These are phyloP conservation scores for Symbiodinium pilosum DNA, from an alignment of 73 alveolate genomes.

Conservation along the genomic window DNA sequence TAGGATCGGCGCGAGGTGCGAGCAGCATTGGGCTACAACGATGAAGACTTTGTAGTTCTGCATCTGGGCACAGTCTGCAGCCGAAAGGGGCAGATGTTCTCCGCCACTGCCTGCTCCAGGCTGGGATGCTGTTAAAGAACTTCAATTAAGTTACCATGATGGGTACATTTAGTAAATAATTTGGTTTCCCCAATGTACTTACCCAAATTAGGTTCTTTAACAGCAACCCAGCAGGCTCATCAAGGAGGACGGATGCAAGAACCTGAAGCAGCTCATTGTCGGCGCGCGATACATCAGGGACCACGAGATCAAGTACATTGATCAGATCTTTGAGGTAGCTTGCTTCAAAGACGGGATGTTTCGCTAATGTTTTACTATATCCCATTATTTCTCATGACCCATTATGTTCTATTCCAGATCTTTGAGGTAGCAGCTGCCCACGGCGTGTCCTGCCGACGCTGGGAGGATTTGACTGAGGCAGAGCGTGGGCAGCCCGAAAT, in stretches of 20 bases:
- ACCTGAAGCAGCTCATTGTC: conserved; percentile 76
- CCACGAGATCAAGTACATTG: conserved; percentile 65
- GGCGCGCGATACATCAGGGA: conserved; percentile 65
- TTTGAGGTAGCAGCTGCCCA: conserved; percentile 21
- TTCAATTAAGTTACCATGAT: too few species aligned
- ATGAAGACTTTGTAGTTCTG: conserved; percentile 57
- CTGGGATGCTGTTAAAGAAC: neutral
- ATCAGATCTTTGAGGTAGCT: conserved; percentile 52
- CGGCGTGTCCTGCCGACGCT: conserved; percentile 43
- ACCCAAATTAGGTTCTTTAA: too few species aligned
- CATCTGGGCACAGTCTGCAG: conserved; percentile 55
- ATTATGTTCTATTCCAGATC: neutral
- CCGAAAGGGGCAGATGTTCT: conserved; percentile 53
- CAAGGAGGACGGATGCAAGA: conserved; percentile 57
- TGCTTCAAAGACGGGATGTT: neutral
- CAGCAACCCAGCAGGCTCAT: too few species aligned
- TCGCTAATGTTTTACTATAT: neutral
- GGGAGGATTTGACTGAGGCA: conserved; percentile 26
- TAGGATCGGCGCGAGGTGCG: conserved; percentile 49
- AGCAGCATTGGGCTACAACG: conserved; percentile 65
- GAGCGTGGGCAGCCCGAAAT: conserved; percentile 53
- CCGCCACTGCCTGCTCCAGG: conserved; percentile 63
- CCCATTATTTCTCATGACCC: neutral
- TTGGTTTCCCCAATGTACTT: neutral
- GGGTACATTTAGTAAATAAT: too few species aligned